These are phyloP conservation scores for Umbelopsis sp. DNA, from an alignment of 192 early-diverging fungal species.

Conservation along the genomic window DNA sequence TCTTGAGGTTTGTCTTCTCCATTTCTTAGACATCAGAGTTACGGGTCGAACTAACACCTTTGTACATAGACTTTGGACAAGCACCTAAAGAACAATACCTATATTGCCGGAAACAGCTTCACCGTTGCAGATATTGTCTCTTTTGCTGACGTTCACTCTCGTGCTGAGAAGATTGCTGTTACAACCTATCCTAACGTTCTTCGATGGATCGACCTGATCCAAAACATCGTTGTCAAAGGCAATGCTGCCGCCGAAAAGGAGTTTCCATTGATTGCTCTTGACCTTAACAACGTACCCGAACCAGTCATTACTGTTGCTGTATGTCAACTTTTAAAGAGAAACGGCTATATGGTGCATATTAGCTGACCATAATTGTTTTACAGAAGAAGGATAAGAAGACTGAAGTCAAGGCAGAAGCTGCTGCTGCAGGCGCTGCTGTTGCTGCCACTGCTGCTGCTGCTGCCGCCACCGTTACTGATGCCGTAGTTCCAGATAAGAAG, in stretches of 20 bases:
- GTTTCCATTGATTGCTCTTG: slow-evolving; percentile 37
- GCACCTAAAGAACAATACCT: slow-evolving; percentile 66
- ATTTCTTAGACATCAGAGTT: not conserved
- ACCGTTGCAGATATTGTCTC: slow-evolving; percentile 68
- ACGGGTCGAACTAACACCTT: not conserved
- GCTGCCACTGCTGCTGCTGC: slow-evolving; percentile 26
- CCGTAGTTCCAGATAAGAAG: slow-evolving; percentile 43
- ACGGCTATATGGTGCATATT: not conserved
- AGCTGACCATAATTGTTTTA: not conserved
- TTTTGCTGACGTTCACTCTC: slow-evolving; percentile 68
- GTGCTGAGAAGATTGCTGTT: slow-evolving; percentile 38
- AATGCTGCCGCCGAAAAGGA: slow-evolving; percentile 53
- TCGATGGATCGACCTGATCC: slow-evolving; percentile 82
- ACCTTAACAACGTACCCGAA: slow-evolving; percentile 51
- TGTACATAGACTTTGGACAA: slow-evolving; percentile 43
- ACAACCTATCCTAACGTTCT: slow-evolving; percentile 61
- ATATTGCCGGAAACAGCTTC: slow-evolving; percentile 65
- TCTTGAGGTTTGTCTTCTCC: slow-evolving; percentile 17
- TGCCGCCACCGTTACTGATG: slow-evolving; percentile 33
- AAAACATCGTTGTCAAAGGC: slow-evolving; percentile 59
- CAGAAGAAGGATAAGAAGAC: slow-evolving; percentile 41
- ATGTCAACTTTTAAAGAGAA: not conserved
- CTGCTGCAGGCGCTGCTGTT: slow-evolving; percentile 26
- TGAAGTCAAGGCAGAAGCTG: slow-evolving; percentile 32
- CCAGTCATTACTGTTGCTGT: slow-evolving; percentile 28